Conservation (phyloP, 1,139 yeast genomes). For the Debaryomyces coudertii region DNA sequence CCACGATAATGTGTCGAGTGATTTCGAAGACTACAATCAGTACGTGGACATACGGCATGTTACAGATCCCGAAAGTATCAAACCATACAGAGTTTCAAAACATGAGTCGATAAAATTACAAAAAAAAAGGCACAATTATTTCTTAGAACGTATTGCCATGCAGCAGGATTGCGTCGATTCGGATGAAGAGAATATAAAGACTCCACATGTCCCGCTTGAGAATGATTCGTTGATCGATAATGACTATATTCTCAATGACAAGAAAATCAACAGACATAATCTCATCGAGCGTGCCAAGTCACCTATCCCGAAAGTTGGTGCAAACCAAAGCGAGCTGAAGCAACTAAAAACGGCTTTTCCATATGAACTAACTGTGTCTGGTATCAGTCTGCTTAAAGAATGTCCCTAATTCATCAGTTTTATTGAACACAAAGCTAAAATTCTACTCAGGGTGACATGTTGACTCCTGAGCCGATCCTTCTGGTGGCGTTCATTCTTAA, state of each 20-base stretch:
- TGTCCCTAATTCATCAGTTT: not conserved
- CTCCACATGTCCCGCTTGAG: not conserved
- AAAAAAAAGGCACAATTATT: constrained; percentile 20
- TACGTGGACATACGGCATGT: constrained; percentile 2
- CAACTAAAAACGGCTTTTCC: not conserved
- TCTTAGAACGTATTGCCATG: constrained; percentile 40
- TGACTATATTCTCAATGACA: constrained; percentile 1
- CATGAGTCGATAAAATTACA: not conserved
- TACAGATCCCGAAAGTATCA: not conserved
- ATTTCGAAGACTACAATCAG: not conserved
- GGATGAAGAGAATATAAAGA: constrained; percentile 11
- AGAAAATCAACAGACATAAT: not conserved
- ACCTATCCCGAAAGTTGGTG: not conserved
- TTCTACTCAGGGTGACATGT: not conserved
- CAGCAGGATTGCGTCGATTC: constrained; percentile 46
- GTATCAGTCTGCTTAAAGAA: not conserved
- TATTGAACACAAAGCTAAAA: not conserved
- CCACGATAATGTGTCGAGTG: not conserved
- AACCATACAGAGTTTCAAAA: constrained; percentile 1
- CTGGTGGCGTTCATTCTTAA: not conserved
- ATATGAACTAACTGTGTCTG: not conserved
- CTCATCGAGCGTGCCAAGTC: not conserved
- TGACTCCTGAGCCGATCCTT: not conserved
- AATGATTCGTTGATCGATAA: not conserved
- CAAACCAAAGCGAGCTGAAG: not conserved